Evolutionary conservation across 345 rosid species (phyloP), one percentile per base, ranked within the genome.

Genomic region (Gossypium australe): DNA sequence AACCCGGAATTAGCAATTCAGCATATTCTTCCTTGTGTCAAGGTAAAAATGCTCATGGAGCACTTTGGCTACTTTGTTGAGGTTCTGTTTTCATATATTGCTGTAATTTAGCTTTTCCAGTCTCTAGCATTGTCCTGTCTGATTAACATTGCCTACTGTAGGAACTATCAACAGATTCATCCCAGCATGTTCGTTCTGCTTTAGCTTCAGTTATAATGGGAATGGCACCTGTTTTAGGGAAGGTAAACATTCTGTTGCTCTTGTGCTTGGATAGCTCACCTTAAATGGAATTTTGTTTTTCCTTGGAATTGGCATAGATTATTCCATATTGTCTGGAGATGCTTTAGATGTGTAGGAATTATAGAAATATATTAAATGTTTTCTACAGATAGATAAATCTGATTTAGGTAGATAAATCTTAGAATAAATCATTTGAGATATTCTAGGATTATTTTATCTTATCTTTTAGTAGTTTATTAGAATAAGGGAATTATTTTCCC

Each of bases 181-280:
- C 93, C 53, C 93, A 91, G 82, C 92, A 91, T 77, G 92, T 91
- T 57, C 89, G 93, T 41, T 89, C 97, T 76, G 97, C 97, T 47
- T 84, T 91, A 83, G 97, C 97, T 59, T 89, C 97, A 52, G 93
- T 91, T 69, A 91, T 89, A 79, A 91, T 91, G 97, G 97, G 97
- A 73, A 91, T 91, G 96, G 96, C 93, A 29, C 96, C 90, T 22
- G 87, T 87, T 68, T 82, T 91, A 76, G 96, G 96, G 22, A 87
- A 87, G 84, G 90, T 85, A 77, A 75, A 64, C 13, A 44, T 64
- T 38, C 56, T 45, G 41, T 65, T 24, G 47, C 2, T 5, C 51
- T 55, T 72, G 73, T 67, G 44, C 34, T 16, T 24, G 14, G 14
- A 48, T 38, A 20, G 11, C 67, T 22, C 18, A 67, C 22, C 47